A percentile compares a stretch with the other conserved stretches of the same genome.
Conservation (phyloP, 1,139 yeast species). For the Protomyces macrosporus region DNA sequence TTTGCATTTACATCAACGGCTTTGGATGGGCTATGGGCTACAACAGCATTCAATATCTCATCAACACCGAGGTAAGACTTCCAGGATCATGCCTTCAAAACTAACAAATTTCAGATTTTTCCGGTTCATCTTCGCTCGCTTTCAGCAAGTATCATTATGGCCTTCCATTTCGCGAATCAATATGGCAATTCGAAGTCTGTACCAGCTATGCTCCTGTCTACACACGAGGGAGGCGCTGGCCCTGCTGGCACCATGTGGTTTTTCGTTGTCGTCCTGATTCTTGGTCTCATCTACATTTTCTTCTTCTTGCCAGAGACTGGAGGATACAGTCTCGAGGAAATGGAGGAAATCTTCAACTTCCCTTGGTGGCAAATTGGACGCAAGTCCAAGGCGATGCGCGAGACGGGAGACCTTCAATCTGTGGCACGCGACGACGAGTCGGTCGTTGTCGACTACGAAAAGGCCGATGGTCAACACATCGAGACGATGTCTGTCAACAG, state of each 20-base stretch:
- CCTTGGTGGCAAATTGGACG: constrained; percentile 19
- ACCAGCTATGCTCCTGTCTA: constrained; percentile 20
- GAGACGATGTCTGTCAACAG: neutral
- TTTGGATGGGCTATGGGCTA: constrained; percentile 58
- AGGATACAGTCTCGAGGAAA: constrained; percentile 18
- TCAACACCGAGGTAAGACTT: constrained; percentile 32
- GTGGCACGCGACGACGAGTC: neutral
- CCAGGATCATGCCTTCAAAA: too few relatives aligned
- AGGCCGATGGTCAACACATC: neutral
- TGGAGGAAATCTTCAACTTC: constrained; percentile 22
- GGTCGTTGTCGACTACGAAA: neutral
- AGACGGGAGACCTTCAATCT: neutral
- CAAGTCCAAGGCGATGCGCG: neutral
- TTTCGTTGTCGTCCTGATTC: constrained; percentile 11
- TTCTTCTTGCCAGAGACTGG: constrained; percentile 23
- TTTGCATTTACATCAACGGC: constrained; percentile 47
- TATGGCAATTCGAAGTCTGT: constrained; percentile 35
- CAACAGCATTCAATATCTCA: constrained; percentile 54
- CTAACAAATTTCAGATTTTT: constrained; percentile 41
- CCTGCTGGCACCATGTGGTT: constrained; percentile 20
- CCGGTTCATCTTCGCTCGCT: constrained; percentile 53
- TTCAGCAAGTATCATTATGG: constrained; percentile 54
- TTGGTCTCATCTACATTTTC: constrained; percentile 22
- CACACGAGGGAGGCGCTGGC: constrained; percentile 15
- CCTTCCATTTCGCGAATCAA: constrained; percentile 55